These are phyloP conservation scores for Phytophthora brassicae DNA, from an alignment of 352 stramenopile species.

Conservation along the genomic window DNA sequence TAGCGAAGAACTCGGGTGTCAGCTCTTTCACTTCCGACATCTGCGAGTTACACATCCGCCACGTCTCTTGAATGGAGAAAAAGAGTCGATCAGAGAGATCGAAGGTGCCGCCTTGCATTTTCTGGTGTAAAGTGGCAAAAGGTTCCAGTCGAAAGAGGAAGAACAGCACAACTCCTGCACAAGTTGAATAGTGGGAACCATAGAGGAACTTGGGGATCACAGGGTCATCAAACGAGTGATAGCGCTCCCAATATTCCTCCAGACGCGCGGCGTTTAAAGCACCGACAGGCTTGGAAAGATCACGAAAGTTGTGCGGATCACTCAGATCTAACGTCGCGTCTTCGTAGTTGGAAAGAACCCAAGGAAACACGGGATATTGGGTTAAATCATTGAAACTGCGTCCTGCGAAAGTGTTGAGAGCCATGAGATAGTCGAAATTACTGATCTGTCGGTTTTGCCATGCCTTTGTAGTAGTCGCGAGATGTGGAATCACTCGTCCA, in stretches of 20 bases:
- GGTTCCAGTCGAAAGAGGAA: constrained; percentile 98
- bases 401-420: constrained; percentile 84
- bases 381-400: constrained; percentile 86
- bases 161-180: constrained; percentile 96
- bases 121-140: constrained; percentile 95
- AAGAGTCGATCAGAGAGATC: constrained; percentile 98
- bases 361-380: constrained; percentile 97
- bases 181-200: constrained; percentile 97
- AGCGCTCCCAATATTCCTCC: constrained; percentile 94
- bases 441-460: constrained; percentile 84
- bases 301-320: constrained; percentile 80
- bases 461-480: too few species aligned
- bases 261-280: constrained; percentile 90
- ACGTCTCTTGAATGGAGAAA: constrained; percentile 95
- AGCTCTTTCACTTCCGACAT: constrained; percentile 99
- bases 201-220: constrained; percentile 91
- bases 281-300: constrained; percentile 93
- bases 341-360: constrained; percentile 92
- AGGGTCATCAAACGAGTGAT: constrained; percentile 90
- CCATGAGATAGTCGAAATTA: constrained; percentile 93
- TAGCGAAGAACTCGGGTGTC: constrained; percentile 97
- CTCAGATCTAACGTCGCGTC: constrained; percentile 76
- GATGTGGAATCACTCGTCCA: too few species aligned
- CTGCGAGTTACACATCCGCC: constrained; percentile 96
- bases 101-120: constrained; percentile 97